phyloP scores from a whole-genome alignment of 2,329 filamentous ascomycete species.

The Fusarium hostae region DNA sequence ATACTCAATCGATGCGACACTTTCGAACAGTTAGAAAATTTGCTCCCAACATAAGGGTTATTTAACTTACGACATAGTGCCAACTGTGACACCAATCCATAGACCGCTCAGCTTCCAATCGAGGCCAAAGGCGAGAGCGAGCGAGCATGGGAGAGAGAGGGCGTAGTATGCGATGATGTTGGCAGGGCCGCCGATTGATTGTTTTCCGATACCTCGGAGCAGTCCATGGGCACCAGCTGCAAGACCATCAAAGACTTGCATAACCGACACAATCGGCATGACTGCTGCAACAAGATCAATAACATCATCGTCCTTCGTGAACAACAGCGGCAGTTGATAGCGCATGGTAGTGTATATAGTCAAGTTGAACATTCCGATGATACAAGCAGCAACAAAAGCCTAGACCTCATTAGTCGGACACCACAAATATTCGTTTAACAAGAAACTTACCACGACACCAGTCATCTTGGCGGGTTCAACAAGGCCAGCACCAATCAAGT shows the following conservation, averaged over 20 bases:
- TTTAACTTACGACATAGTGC: conserved; percentile 67
- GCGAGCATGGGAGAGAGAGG: conserved; percentile 85
- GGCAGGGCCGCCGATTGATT: conserved; percentile 89
- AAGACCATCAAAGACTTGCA: conserved; percentile 89
- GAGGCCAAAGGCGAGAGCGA: conserved; percentile 80
- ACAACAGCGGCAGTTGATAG: conserved; percentile 79
- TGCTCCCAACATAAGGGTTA: background rate
- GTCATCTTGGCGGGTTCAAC: conserved; percentile 82
- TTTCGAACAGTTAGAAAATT: conserved; percentile 42
- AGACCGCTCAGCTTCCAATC: conserved; percentile 82
- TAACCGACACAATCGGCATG: conserved; percentile 84
- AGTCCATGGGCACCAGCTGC: conserved; percentile 85
- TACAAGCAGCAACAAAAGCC: conserved; percentile 71
- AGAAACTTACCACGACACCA: conserved; percentile 73
- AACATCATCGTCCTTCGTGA: conserved; percentile 79
- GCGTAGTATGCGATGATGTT: conserved; percentile 89
- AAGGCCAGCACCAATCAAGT: conserved; percentile 88
- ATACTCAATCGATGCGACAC: conserved; percentile 65
- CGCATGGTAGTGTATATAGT: conserved; percentile 74
- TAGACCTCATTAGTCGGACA: conserved; percentile 12
- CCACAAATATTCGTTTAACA: background rate
- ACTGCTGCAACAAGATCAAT: conserved; percentile 74
- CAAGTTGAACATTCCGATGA: conserved; percentile 85
- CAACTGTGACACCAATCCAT: conserved; percentile 83
- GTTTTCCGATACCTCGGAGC: conserved; percentile 85